phyloP scores from a whole-genome alignment of 2,329 filamentous ascomycete genomes.

The Epichloe sibirici region DNA sequence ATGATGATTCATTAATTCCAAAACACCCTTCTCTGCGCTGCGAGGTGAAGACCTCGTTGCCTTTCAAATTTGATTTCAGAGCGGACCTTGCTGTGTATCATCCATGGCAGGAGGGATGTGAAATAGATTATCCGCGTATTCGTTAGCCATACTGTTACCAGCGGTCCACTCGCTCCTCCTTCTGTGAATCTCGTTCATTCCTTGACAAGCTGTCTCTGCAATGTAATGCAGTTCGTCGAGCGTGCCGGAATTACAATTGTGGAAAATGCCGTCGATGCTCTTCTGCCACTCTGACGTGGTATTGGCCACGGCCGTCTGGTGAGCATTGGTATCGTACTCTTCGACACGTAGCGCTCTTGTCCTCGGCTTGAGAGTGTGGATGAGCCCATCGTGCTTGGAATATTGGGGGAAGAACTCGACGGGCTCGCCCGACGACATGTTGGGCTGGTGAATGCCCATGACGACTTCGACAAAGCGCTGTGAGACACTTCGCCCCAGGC shows the following conservation, averaged over 20 bases:
- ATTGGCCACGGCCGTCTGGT: conserved; percentile 25
- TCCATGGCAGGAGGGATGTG: conserved; percentile 4
- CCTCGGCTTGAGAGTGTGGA: conserved; percentile 14
- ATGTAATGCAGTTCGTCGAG: conserved; percentile 32
- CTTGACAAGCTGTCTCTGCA: conserved; percentile 30
- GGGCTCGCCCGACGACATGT: conserved; percentile 18
- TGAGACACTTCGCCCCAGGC: conserved; percentile 26
- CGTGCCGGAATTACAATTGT: conserved; percentile 30
- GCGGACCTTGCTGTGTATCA: conserved; percentile 2
- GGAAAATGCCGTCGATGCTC: conserved; percentile 31
- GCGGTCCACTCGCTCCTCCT: conserved; percentile 19
- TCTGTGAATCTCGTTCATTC: conserved; percentile 30
- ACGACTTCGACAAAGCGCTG: conserved; percentile 36
- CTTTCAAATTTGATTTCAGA: neutral
- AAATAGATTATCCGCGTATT: conserved; percentile 19
- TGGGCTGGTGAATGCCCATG: conserved; percentile 27
- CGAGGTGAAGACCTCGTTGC: no score
- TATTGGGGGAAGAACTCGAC: conserved; percentile 24
- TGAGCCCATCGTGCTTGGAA: conserved; percentile 14
- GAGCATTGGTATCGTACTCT: conserved; percentile 25
- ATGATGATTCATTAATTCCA: neutral
- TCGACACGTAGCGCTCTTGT: conserved; percentile 14
- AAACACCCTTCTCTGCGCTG: no score
- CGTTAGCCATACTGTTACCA: conserved; percentile 18
- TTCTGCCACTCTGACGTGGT: conserved; percentile 29